Conservation (phyloP, 768 basidiomycete species). For the Boletus pseudopeckii region DNA sequence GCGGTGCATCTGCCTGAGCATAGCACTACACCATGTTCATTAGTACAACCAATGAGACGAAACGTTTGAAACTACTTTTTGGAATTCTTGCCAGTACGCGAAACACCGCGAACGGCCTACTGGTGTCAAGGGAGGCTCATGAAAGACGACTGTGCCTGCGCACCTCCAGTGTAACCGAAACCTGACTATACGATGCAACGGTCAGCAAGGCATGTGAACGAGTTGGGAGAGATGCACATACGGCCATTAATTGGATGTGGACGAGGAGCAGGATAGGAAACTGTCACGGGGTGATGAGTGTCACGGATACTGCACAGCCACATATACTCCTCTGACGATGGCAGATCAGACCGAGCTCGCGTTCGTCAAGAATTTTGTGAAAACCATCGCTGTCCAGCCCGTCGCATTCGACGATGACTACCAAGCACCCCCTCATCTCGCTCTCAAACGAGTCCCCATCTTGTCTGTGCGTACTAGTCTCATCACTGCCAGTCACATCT, state of each 20-base stretch:
- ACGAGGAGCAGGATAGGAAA: background rate
- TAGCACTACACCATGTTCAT: slow-evolving; percentile 62
- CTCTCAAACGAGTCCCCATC: slow-evolving; percentile 66
- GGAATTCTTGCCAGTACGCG: slow-evolving; percentile 88
- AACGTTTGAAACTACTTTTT: slow-evolving; percentile 44
- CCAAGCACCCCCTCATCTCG: slow-evolving; percentile 64
- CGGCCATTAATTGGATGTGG: slow-evolving; percentile 34
- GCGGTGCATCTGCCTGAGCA: slow-evolving; percentile 70
- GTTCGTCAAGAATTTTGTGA: slow-evolving; percentile 65
- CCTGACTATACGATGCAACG: slow-evolving; percentile 47
- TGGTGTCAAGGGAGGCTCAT: slow-evolving; percentile 2
- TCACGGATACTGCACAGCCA: slow-evolving; percentile 25
- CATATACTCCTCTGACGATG: slow-evolving; percentile 24
- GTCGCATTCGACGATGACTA: slow-evolving; percentile 72
- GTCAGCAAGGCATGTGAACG: slow-evolving; percentile 9
- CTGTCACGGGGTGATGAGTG: slow-evolving; percentile 20
- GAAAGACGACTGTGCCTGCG: slow-evolving; percentile 7
- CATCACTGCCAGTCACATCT: background rate
- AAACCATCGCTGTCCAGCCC: slow-evolving; percentile 62
- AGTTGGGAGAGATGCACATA: slow-evolving; percentile 18
- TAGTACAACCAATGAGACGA: slow-evolving; percentile 1
- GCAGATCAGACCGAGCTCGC: slow-evolving; percentile 58
- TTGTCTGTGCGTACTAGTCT: slow-evolving; percentile 49
- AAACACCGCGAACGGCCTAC: slow-evolving; percentile 85
- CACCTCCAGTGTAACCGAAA: slow-evolving; percentile 61